A percentile compares a stretch with the other conserved stretches of the same genome.
Evolutionary conservation across 148 eudicot species (phyloP).

Genomic region (Heliosperma pusillum): DNA sequence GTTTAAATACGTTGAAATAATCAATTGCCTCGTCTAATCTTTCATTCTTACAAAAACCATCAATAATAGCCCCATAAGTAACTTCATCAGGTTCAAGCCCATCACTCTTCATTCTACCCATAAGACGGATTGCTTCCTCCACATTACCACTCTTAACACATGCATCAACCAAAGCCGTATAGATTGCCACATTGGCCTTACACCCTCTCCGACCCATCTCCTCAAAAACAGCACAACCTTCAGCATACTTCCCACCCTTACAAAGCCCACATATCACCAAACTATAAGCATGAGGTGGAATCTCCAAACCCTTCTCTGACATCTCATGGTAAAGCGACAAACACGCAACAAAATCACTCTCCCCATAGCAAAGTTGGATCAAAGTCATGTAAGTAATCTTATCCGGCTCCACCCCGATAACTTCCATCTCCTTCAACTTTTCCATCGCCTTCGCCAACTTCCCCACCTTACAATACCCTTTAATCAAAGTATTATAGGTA

Average conservation of each 20-base stretch:
- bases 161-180: slow-evolving; percentile 74
- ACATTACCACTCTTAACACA: slow-evolving; percentile 60
- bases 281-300: slow-evolving; percentile 88
- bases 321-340: slow-evolving; percentile 76
- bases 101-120: slow-evolving; percentile 61
- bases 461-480: slow-evolving; percentile 84
- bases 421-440: slow-evolving; percentile 73
- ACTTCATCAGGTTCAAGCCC: slow-evolving; percentile 79
- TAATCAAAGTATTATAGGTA: slow-evolving; percentile 84
- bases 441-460: slow-evolving; percentile 65
- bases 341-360: slow-evolving; percentile 59
- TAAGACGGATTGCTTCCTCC: slow-evolving; percentile 59
- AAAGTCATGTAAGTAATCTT: slow-evolving; percentile 80
- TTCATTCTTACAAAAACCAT: slow-evolving; percentile 79
- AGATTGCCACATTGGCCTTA: slow-evolving; percentile 72
- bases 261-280: slow-evolving; percentile 92
- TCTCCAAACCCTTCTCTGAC: slow-evolving; percentile 65
- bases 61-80: slow-evolving; percentile 77
- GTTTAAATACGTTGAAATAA: slow-evolving; percentile 53
- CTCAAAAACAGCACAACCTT: slow-evolving; percentile 61
- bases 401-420: slow-evolving; percentile 58
- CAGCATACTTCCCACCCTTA: slow-evolving; percentile 64
- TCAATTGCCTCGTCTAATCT: slow-evolving; percentile 74
- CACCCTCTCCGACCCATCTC: slow-evolving; percentile 61
- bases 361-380: slow-evolving; percentile 78